Evolutionary conservation across 805 yeast genomes (phyloP).

Genomic region (Candida sithepensis): DNA sequence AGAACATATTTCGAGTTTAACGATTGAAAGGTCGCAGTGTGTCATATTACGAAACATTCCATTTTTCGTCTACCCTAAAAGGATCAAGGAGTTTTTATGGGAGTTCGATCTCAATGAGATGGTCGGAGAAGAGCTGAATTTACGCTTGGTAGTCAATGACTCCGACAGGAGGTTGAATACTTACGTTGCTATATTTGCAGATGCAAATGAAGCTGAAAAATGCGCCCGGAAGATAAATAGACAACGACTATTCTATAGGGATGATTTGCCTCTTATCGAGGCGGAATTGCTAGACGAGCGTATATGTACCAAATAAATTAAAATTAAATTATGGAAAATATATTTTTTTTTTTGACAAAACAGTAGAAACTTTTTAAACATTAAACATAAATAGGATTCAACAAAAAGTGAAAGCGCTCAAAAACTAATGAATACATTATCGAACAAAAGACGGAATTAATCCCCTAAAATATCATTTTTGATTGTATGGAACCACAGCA

Average conservation of each 20-base stretch:
- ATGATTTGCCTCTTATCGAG: slow-evolving; percentile 25
- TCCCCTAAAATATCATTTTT: no score
- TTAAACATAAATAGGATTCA: no score
- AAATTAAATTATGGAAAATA: no score
- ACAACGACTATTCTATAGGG: slow-evolving; percentile 26
- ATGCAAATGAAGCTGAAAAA: slow-evolving; percentile 41
- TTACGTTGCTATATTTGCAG: slow-evolving; percentile 43
- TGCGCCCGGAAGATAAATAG: slow-evolving; percentile 57
- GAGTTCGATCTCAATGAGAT: slow-evolving; percentile 40
- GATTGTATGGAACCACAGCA: no score
- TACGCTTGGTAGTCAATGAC: slow-evolving; percentile 12
- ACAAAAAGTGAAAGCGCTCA: no score
- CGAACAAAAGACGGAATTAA: no score
- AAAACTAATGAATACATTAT: no score
- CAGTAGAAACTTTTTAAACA: no score
- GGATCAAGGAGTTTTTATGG: slow-evolving; percentile 41
- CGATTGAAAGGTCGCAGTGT: slow-evolving; percentile 31
- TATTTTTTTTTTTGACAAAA: no score
- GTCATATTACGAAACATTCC: slow-evolving; percentile 46
- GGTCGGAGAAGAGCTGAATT: slow-evolving; percentile 11
- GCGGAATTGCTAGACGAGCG: slow-evolving; percentile 31
- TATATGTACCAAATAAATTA: neutral
- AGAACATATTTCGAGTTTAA: neutral
- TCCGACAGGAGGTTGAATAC: slow-evolving; percentile 13
- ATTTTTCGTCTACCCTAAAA: slow-evolving; percentile 34